Conservation (phyloP, 1,284 basidiomycete species). For the Malassezia equina region DNA sequence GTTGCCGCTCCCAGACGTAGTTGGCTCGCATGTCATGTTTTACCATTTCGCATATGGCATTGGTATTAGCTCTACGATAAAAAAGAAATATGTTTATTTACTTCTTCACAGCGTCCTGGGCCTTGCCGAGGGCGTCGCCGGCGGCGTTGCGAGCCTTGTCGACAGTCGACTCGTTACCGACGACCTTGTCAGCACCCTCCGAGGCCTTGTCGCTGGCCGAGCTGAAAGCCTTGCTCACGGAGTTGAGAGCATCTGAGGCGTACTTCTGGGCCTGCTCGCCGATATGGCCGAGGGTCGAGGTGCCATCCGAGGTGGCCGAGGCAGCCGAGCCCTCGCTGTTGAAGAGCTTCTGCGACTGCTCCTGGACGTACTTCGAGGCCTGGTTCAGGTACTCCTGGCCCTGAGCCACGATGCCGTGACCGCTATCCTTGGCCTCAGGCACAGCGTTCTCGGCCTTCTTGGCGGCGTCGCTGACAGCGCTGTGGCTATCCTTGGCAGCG, state of each 20-base stretch:
- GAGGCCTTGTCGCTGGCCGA: slow-evolving; percentile 9
- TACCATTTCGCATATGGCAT: no score
- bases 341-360: slow-evolving; percentile 10
- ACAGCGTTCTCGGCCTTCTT: slow-evolving; percentile 4
- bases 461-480: background rate
- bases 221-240: slow-evolving; percentile 9
- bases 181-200: slow-evolving; percentile 6
- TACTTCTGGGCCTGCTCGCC: slow-evolving; percentile 13
- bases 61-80: background rate
- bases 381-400: slow-evolving; percentile 1
- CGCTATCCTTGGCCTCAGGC: background rate
- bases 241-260: slow-evolving; percentile 10
- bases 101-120: slow-evolving; percentile 9
- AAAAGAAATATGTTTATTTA: background rate
- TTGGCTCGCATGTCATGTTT: no score
- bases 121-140: slow-evolving; percentile 7
- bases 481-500: background rate
- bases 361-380: slow-evolving; percentile 7
- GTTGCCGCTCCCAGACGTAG: no score
- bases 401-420: background rate
- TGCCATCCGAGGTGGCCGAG: background rate
- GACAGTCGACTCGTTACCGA: slow-evolving; percentile 4
- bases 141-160: slow-evolving; percentile 8
- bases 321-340: background rate
- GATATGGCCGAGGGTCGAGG: background rate